Percentiles rank a stretch among this genome's conserved stretches.
Conservation (phyloP, 78 protist genomes). For the Dictyostelium firmibasis region DNA sequence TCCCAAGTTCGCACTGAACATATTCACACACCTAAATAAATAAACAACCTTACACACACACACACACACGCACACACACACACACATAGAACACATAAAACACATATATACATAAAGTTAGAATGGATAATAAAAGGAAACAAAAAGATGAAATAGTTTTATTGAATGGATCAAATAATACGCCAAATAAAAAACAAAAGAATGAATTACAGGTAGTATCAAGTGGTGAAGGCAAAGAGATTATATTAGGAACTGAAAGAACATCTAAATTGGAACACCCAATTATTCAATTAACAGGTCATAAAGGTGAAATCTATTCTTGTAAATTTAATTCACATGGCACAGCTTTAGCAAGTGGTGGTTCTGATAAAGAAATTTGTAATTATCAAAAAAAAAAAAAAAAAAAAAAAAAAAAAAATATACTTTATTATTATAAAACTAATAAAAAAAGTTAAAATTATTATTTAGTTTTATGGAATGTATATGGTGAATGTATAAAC, state of each 20-base stretch:
- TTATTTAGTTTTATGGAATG: slow-evolving; percentile 84
- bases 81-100: not conserved
- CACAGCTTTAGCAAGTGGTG: slow-evolving; percentile 67
- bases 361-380: slow-evolving; percentile 87
- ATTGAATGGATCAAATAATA: slow-evolving; percentile 3
- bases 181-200: slow-evolving; percentile 31
- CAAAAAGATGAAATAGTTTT: not conserved
- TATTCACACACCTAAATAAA: no score
- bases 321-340: slow-evolving; percentile 74
- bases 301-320: slow-evolving; percentile 78
- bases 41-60: no score
- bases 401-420: no score
- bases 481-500: slow-evolving; percentile 87
- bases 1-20: no score
- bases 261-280: slow-evolving; percentile 84
- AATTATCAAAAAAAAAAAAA: not conserved
- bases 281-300: slow-evolving; percentile 84
- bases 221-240: slow-evolving; percentile 18
- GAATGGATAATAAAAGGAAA: slow-evolving; percentile 39
- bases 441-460: no score
- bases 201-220: not conserved
- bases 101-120: not conserved
- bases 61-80: no score
- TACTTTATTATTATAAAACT: no score
- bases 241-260: slow-evolving; percentile 78